These are phyloP conservation scores for Panellus pusillus DNA, from an alignment of 768 basidiomycete species.

Conservation along the genomic window DNA sequence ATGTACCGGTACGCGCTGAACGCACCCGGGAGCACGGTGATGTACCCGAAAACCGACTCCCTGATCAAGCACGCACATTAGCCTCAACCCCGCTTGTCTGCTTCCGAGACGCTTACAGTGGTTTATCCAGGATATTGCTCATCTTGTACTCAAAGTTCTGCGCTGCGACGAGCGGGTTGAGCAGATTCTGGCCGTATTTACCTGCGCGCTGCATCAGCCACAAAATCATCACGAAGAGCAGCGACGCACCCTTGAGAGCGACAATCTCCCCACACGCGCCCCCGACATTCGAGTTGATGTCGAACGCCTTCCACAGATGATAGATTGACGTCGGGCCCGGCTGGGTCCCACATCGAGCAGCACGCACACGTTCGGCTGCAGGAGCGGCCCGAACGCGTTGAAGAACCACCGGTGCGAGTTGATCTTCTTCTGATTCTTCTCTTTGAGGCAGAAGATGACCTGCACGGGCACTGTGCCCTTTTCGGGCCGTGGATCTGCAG, in stretches of 20 bases:
- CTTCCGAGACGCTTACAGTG: constrained; percentile 45
- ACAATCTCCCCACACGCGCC: constrained; percentile 98
- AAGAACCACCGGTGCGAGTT: constrained; percentile 72
- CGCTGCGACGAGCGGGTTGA: constrained; percentile 89
- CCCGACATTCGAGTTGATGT: constrained; percentile 87
- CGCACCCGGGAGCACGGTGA: constrained; percentile 90
- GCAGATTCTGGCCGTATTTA: constrained; percentile 70
- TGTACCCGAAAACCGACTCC: constrained; percentile 90
- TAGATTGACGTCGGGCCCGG: constrained; percentile 89
- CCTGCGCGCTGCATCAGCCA: background rate
- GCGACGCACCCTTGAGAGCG: constrained; percentile 80
- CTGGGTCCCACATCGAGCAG: constrained; percentile 90
- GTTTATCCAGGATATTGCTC: constrained; percentile 89
- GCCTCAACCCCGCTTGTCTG: no score
- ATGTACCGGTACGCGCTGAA: constrained; percentile 93
- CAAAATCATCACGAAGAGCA: constrained; percentile 27
- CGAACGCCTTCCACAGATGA: constrained; percentile 93
- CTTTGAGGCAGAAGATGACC: constrained; percentile 88
- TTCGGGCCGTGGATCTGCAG: constrained; percentile 87
- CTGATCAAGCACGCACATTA: constrained; percentile 26
- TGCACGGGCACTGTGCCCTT: constrained; percentile 95
- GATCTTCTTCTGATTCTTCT: constrained; percentile 96
- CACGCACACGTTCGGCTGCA: constrained; percentile 92
- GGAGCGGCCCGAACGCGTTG: constrained; percentile 82
- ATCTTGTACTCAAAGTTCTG: constrained; percentile 97